A percentile compares a stretch with the other conserved stretches of the same genome.
These are phyloP conservation scores for Tetrastigma voinierianum DNA, from an alignment of 164 flowering plant genomes.

Conservation along the genomic window DNA sequence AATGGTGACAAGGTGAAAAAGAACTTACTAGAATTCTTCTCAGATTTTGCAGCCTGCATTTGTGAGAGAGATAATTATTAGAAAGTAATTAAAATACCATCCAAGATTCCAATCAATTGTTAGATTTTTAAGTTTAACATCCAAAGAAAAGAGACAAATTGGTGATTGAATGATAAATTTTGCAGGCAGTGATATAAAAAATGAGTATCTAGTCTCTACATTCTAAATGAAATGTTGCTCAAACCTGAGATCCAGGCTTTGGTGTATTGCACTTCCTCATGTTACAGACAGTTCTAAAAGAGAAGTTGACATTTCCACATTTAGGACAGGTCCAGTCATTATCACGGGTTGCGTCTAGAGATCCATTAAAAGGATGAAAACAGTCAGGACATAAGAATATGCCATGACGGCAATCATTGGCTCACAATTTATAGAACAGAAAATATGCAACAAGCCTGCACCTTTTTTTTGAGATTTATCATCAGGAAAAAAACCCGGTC, in stretches of 20 bases:
- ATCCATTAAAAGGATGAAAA: background rate
- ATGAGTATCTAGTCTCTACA: background rate
- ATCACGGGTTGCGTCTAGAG: conserved; percentile 71
- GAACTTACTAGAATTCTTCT: conserved; percentile 80
- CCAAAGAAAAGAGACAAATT: background rate
- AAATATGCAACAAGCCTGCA: conserved; percentile 25
- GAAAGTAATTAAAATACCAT: background rate
- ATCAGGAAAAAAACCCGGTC: conserved; percentile 81
- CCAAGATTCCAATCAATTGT: too few relatives aligned
- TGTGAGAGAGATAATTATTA: background rate
- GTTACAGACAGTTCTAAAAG: conserved; percentile 94
- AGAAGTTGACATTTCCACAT: conserved; percentile 94
- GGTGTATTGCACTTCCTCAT: conserved; percentile 98
- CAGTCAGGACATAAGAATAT: conserved; percentile 8
- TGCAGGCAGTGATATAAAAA: background rate
- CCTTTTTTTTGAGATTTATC: conserved; percentile 56
- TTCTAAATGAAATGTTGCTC: conserved; percentile 5
- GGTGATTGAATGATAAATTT: background rate
- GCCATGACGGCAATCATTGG: background rate
- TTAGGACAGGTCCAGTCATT: conserved; percentile 98
- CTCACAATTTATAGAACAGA: background rate
- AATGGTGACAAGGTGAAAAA: background rate
- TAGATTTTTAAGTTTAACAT: background rate
- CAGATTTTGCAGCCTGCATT: conserved; percentile 64
- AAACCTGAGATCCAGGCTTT: conserved; percentile 96